These are phyloP conservation scores for Sporothrix brunneoviolacea DNA, from an alignment of 2,329 filamentous ascomycete genomes.

Conservation along the genomic window DNA sequence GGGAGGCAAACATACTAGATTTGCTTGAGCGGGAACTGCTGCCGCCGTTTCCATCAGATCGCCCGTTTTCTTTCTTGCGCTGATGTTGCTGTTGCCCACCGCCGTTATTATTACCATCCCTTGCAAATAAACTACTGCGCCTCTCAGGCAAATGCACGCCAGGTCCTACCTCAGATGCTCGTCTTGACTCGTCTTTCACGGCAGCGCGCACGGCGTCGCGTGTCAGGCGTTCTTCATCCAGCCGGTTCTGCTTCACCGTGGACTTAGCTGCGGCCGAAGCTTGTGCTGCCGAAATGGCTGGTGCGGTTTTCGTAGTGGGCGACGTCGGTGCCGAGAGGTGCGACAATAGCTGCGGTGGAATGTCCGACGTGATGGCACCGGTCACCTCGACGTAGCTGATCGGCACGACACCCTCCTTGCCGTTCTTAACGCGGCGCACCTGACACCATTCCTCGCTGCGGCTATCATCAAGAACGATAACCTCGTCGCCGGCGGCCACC, in stretches of 20 bases:
- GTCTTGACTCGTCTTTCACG: constrained; percentile 52
- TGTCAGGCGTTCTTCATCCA: constrained; percentile 77
- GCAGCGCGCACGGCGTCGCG: constrained; percentile 67
- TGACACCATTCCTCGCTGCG: constrained; percentile 99
- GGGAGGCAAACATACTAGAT: constrained; percentile 34
- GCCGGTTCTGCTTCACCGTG: constrained; percentile 66
- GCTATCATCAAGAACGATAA: constrained; percentile 78
- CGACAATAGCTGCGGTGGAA: constrained; percentile 33
- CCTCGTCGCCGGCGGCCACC: constrained; percentile 82
- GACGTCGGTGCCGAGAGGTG: constrained; percentile 22
- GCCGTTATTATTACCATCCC: constrained; percentile 50
- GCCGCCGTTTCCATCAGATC: constrained; percentile 44
- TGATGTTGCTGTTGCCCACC: constrained; percentile 58
- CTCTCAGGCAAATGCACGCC: constrained; percentile 67
- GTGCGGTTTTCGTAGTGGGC: constrained; percentile 22
- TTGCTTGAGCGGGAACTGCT: constrained; percentile 55
- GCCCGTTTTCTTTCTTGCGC: constrained; percentile 54
- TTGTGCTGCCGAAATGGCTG: constrained; percentile 39
- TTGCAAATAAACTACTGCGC: constrained; percentile 67
- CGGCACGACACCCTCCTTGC: constrained; percentile 91
- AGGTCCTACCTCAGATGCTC: constrained; percentile 66
- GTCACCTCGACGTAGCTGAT: constrained; percentile 93
- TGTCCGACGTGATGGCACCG: constrained; percentile 49
- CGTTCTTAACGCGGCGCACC: constrained; percentile 81
- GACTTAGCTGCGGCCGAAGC: constrained; percentile 52